A percentile compares a stretch with the other conserved stretches of the same genome.
These are phyloP conservation scores for Tetrahymena borealis DNA, from an alignment of 73 alveolate species.

Conservation along the genomic window DNA sequence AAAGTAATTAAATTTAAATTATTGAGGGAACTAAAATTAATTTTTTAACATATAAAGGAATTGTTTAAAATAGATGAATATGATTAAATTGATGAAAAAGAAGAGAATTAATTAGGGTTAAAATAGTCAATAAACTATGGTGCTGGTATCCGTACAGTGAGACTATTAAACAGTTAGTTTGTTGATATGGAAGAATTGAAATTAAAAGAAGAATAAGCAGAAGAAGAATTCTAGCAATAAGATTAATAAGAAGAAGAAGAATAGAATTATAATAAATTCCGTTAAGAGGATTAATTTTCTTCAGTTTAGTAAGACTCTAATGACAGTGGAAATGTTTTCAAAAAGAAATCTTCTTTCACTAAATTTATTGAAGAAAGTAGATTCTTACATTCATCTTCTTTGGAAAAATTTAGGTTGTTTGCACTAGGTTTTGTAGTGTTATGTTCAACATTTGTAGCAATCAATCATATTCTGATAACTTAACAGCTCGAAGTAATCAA, in stretches of 20 bases:
- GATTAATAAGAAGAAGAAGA: slow-evolving; percentile 30
- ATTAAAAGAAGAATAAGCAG: slow-evolving; percentile 14
- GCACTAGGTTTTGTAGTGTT: slow-evolving; percentile 4
- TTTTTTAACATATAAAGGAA: background rate
- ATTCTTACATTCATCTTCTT: slow-evolving; percentile 7
- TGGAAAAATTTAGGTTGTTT: slow-evolving; percentile 5
- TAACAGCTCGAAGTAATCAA: background rate
- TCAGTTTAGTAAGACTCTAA: background rate
- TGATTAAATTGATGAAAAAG: slow-evolving; percentile 5
- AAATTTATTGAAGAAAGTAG: slow-evolving; percentile 11
- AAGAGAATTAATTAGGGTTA: background rate
- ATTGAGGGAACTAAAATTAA: background rate
- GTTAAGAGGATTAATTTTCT: background rate
- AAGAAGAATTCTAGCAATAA: slow-evolving; percentile 7
- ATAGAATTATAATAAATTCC: background rate
- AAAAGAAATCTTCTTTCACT: slow-evolving; percentile 1
- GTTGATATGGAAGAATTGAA: slow-evolving; percentile 20
- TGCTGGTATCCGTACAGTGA: slow-evolving; percentile 13
- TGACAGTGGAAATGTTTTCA: slow-evolving; percentile 24
- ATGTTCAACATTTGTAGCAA: background rate
- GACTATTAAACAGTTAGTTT: background rate
- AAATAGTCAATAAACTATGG: background rate
- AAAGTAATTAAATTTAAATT: background rate
- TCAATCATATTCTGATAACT: background rate
- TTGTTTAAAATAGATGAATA: background rate